Base-by-base conservation (phyloP, 805 yeast genomes). In the Candida manassasensis region DNA sequence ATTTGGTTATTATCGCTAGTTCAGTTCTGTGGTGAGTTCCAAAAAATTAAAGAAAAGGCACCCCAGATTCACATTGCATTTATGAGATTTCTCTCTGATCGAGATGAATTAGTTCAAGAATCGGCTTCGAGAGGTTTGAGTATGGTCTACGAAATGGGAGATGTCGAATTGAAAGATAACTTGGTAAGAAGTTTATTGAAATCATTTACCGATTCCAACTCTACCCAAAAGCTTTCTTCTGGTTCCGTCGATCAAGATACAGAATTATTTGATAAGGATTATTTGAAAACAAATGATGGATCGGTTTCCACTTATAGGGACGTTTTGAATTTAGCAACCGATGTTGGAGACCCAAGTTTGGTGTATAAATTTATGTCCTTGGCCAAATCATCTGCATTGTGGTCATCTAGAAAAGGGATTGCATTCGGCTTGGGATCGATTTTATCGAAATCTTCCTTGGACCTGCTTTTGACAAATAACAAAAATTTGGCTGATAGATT, bases 341-440 rank as follows among this genome's bases (percentile, higher is more conserved):
- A 90, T 52, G 94, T 88, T 7, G 97, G 97, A 19, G 96, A 90
- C 57, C 96, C 97, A 10, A 76, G 93, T 45, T 71, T 90, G 44
- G 96, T 90, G 4, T 90, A 90, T 59, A 85, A 87, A 52, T 90
- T 90, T 55, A 87, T 90, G 96, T 79, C 95, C 0, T 62, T 90
- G 38, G 95, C 97, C 0, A 81, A 85, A 43, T 81, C 81, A 35
- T 85, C 96, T 0, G 79, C 93, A 0, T 59, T 89, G 14, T 90
- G 98, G 98, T 76, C 94, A 0, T 84, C 96, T 0, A 70, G 95
- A 53, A 85, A 84, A 45, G 98, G 97, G 34, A 79, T 88, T 49
- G 97, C 97, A 0, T 90, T 85, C 63, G 97, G 97, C 0, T 67
- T 90, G 24, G 90, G 96, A 7, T 79, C 86, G 1, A 81, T 90